Evolutionary conservation across 805 yeast species (phyloP), one percentile per base, ranked within the genome.

Genomic region (Candida takata): DNA sequence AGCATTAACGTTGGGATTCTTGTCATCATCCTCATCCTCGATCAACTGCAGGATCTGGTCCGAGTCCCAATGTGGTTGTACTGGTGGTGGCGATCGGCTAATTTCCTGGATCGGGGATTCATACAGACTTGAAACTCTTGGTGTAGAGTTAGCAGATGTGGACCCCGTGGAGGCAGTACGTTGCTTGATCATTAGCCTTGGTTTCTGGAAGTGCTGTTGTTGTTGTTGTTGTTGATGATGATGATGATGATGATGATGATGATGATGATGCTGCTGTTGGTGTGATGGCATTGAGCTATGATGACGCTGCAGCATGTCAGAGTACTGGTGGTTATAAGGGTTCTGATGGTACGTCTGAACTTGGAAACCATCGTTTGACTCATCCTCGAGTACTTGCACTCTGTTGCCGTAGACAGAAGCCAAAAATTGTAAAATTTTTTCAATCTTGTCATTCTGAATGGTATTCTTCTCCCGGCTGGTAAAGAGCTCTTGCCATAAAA

Each of bases 401-500:
- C 41, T 49, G 34, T 42, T 49, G n/a, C 55, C 54, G 34, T 52
- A 52, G 23, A 90, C 72, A 6, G 88, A 74, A 3, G 96, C 94
- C 50, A 92, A 65, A 47, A 92, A 90, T 48, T 92, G 74, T 49
- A 92, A 61, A 34, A 92, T 90, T 44, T 84, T 82, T 45, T 87
- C 95, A 37, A 92, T 67, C 16, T 95, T 85, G 43, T 84, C 90
- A 27, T 90, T 78, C 55, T 92, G 97, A 24, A 79, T 70, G 49
- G 81, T 76, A 57, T 88, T 84, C 44, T 88, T 74, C 55, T 90
- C 97, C 36, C 97, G 69, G 6, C 90, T 80, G 39, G 78, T 62
- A 54, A 71, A 79, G 51, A 86, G 81, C 54, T 92, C 97, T 42
- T 81, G 79, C 98, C 98, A 92, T 30, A 92, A 61, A 50, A 85